These are phyloP conservation scores for Xylaria sp. DNA, from an alignment of 2,329 filamentous ascomycete genomes.

Conservation along the genomic window DNA sequence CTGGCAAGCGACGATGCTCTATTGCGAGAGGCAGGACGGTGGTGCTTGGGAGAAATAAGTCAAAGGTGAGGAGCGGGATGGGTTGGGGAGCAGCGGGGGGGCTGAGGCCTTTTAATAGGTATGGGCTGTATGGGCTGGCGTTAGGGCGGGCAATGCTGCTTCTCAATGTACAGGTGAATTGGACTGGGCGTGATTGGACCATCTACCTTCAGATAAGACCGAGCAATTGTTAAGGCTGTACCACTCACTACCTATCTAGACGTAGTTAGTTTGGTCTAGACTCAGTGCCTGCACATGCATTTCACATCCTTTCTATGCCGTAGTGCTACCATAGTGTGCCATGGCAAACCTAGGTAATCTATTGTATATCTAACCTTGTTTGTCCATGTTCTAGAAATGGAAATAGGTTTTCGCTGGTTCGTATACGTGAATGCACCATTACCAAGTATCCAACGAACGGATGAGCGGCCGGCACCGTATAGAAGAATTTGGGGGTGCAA, in stretches of 20 bases:
- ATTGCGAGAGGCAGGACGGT: constrained; percentile 14
- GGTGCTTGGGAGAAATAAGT: constrained; percentile 13
- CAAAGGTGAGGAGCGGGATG: constrained; percentile 24
- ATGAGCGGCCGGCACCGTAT: constrained; percentile 11
- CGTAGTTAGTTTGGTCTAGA: not conserved
- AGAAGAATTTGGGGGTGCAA: constrained; percentile 21
- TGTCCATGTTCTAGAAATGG: constrained; percentile 20
- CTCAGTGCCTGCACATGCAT: not conserved
- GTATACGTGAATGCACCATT: not conserved
- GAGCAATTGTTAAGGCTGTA: not conserved
- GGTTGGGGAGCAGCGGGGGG: constrained; percentile 25
- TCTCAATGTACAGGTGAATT: not conserved
- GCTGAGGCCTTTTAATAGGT: constrained; percentile 32
- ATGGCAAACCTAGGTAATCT: not conserved
- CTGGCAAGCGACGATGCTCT: constrained; percentile 3
- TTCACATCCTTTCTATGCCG: not conserved
- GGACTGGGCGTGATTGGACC: not conserved
- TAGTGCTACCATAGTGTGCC: not conserved
- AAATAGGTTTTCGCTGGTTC: constrained; percentile 11
- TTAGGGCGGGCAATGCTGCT: constrained; percentile 17
- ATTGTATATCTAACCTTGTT: not conserved
- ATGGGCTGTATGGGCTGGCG: constrained; percentile 24
- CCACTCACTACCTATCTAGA: not conserved
- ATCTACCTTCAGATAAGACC: not conserved
- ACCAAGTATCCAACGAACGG: not conserved